Conservation (phyloP, 176 grass and related monocot species). For the Bonia amplexicaulis region DNA sequence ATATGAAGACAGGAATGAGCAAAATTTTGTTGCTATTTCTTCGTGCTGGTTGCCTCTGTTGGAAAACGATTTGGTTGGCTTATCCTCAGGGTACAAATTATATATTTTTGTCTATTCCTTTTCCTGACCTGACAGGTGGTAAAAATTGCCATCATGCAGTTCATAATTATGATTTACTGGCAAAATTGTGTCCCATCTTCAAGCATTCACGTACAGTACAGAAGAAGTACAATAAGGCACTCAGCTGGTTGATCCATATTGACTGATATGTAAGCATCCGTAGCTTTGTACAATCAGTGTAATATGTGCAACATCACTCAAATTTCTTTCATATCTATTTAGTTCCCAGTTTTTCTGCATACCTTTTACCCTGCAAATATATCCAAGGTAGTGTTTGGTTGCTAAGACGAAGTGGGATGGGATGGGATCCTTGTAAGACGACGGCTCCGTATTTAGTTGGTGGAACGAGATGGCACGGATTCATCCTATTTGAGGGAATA, state of each 20-base stretch:
- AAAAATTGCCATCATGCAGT: slow-evolving; percentile 19
- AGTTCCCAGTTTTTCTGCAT: background rate
- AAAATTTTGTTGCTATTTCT: slow-evolving; percentile 11
- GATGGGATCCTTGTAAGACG: too few species aligned
- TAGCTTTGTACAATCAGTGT: slow-evolving; percentile 9
- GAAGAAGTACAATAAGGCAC: slow-evolving; percentile 7
- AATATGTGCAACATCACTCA: background rate
- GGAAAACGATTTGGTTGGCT: slow-evolving; percentile 14
- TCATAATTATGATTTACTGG: background rate
- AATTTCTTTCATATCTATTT: background rate
- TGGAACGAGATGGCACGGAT: too few species aligned
- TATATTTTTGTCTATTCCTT: slow-evolving; percentile 1
- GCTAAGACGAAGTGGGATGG: too few species aligned
- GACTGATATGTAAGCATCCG: background rate
- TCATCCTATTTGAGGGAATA: too few species aligned
- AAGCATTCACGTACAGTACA: background rate
- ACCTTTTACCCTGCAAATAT: background rate
- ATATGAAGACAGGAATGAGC: background rate
- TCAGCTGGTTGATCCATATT: background rate
- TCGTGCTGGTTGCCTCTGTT: background rate
- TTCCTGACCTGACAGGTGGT: slow-evolving; percentile 11
- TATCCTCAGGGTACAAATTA: background rate
- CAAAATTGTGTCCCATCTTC: background rate
- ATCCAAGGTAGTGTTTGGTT: background rate
- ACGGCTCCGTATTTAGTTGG: too few species aligned